Percentiles rank a stretch among this genome's conserved stretches.
These are phyloP conservation scores for Stemphylium lycopersici DNA, from an alignment of 2,329 filamentous ascomycete species.

Conservation along the genomic window DNA sequence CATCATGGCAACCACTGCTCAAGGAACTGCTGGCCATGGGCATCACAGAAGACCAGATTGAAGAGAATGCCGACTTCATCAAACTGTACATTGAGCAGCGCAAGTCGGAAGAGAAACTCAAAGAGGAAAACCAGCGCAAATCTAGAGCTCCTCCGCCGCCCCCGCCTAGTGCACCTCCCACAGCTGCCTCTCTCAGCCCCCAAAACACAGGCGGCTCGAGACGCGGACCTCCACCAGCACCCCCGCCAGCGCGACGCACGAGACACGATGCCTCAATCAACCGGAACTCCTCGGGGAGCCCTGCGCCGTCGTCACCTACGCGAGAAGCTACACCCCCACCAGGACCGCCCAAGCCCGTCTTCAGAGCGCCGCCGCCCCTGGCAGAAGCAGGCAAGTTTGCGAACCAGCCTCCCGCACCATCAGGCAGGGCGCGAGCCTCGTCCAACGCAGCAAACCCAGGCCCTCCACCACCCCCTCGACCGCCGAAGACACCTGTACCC, in stretches of 20 bases:
- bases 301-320: slow-evolving; percentile 65
- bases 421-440: slow-evolving; percentile 57
- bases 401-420: slow-evolving; percentile 53
- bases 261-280: slow-evolving; percentile 49
- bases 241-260: slow-evolving; percentile 58
- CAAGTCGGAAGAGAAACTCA: slow-evolving; percentile 58
- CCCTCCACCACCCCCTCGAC: slow-evolving; percentile 68
- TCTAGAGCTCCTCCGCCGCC: slow-evolving; percentile 67
- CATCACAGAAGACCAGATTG: slow-evolving; percentile 71
- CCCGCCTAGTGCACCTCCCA: slow-evolving; percentile 56
- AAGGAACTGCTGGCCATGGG: slow-evolving; percentile 68
- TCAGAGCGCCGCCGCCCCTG: slow-evolving; percentile 84
- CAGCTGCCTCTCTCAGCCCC: slow-evolving; percentile 60
- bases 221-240: slow-evolving; percentile 67
- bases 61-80: slow-evolving; percentile 71
- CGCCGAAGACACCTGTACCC: slow-evolving; percentile 64
- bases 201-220: slow-evolving; percentile 67
- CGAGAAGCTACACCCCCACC: slow-evolving; percentile 73
- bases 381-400: slow-evolving; percentile 90
- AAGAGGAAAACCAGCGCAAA: slow-evolving; percentile 57
- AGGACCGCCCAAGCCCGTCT: slow-evolving; percentile 67
- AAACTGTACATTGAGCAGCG: slow-evolving; percentile 70
- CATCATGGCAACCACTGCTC: slow-evolving; percentile 65
- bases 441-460: slow-evolving; percentile 61
- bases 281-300: slow-evolving; percentile 60